Percentiles rank a stretch among this genome's conserved stretches.
These are phyloP conservation scores for Senna siamea DNA, from an alignment of 306 rosid species.

Conservation along the genomic window DNA sequence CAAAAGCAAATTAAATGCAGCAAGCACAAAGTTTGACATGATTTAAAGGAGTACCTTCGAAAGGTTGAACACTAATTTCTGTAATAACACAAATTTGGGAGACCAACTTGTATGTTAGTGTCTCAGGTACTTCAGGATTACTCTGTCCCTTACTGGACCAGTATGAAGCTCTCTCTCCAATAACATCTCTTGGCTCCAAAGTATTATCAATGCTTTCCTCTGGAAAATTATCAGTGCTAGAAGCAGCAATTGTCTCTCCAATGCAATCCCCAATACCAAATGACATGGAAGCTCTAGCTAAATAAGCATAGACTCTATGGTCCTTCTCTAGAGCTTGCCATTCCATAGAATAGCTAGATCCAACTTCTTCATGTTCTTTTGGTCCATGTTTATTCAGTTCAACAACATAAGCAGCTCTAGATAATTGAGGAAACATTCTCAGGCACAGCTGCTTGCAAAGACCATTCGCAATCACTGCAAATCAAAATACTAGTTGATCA, in stretches of 20 bases:
- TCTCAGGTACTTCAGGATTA: constrained; percentile 75
- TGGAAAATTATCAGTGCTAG: constrained; percentile 92
- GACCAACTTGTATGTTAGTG: constrained; percentile 66
- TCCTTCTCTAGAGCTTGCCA: constrained; percentile 59
- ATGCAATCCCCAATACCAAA: constrained; percentile 53
- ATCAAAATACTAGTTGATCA: constrained; percentile 39
- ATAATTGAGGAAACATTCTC: constrained; percentile 83
- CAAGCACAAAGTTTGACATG: constrained; percentile 27
- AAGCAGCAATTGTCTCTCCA: constrained; percentile 62
- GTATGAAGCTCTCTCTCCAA: constrained; percentile 51
- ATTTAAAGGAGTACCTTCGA: constrained; percentile 58
- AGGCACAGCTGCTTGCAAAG: constrained; percentile 79
- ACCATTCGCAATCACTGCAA: constrained; percentile 75
- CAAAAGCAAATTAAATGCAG: constrained; percentile 14
- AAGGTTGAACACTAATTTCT: constrained; percentile 77
- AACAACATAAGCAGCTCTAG: constrained; percentile 53
- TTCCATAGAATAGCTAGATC: constrained; percentile 67
- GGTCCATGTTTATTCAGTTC: constrained; percentile 53
- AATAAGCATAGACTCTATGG: constrained; percentile 63
- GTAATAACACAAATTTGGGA: constrained; percentile 68
- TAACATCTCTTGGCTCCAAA: constrained; percentile 47
- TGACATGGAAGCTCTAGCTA: constrained; percentile 49
- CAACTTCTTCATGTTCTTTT: constrained; percentile 55
- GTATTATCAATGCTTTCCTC: constrained; percentile 79
- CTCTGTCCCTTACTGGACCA: constrained; percentile 95